Conservation (phyloP, 352 stramenopile species). For the Pythium inflatum region DNA sequence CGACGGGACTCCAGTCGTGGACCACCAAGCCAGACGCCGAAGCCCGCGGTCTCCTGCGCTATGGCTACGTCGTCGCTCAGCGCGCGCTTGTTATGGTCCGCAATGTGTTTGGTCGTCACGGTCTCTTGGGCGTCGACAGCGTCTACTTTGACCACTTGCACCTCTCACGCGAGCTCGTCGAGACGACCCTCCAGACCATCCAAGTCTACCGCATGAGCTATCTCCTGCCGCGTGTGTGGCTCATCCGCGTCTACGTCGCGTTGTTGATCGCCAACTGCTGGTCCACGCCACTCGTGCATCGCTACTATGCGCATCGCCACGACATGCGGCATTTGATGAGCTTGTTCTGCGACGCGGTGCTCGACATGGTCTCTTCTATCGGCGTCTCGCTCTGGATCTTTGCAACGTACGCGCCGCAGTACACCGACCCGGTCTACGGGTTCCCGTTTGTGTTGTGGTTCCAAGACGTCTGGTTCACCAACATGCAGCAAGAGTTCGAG, state of each 20-base stretch:
- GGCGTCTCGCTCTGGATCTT: constrained; percentile 29
- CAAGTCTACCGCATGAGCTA: constrained; percentile 22
- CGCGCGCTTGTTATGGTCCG: too few relatives aligned
- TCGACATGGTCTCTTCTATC: constrained; percentile 29
- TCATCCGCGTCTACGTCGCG: constrained; percentile 17
- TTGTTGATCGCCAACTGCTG: constrained; percentile 29
- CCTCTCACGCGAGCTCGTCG: not conserved
- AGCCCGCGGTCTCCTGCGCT: too few relatives aligned
- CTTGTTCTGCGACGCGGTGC: constrained; percentile 11
- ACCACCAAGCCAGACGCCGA: too few relatives aligned
- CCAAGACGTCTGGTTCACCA: constrained; percentile 31
- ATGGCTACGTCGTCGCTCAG: too few relatives aligned
- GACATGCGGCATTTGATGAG: constrained; percentile 10
- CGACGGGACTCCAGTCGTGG: too few relatives aligned
- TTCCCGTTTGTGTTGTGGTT: constrained; percentile 32
- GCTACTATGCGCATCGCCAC: not conserved
- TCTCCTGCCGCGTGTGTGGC: constrained; percentile 21
- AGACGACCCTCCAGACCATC: constrained; percentile 10
- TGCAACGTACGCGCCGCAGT: not conserved
- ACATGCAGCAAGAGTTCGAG: constrained; percentile 22
- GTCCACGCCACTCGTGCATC: constrained; percentile 20
- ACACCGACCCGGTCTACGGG: not conserved
- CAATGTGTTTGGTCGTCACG: not conserved
- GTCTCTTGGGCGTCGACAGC: not conserved
- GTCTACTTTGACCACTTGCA: not conserved